Evolutionary conservation across 768 basidiomycete genomes (phyloP).

Genomic region (Xanthoconium stramineum): DNA sequence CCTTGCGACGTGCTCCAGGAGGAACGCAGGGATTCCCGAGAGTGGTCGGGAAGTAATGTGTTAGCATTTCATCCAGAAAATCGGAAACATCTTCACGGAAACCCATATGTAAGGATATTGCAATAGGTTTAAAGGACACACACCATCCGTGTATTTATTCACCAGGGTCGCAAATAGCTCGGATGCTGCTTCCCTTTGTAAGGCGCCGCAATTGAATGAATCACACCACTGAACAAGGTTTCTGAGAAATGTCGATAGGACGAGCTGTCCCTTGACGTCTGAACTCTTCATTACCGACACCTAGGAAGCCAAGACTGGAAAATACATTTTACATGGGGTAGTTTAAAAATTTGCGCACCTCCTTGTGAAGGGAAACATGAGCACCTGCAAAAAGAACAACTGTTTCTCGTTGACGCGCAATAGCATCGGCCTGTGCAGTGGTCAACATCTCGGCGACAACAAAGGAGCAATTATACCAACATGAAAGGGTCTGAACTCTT

Average conservation of each 20-base stretch:
- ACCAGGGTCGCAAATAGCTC: slow-evolving; percentile 64
- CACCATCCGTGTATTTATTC: slow-evolving; percentile 77
- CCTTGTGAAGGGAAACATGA: slow-evolving; percentile 59
- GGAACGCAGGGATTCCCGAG: slow-evolving; percentile 37
- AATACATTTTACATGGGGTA: background rate
- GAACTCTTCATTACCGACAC: slow-evolving; percentile 28
- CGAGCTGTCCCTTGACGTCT: slow-evolving; percentile 40
- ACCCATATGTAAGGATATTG: background rate
- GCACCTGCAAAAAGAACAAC: slow-evolving; percentile 66
- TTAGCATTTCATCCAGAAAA: slow-evolving; percentile 44
- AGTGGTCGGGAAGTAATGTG: slow-evolving; percentile 47
- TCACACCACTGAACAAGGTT: slow-evolving; percentile 61
- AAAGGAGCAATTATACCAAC: slow-evolving; percentile 34
- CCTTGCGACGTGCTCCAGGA: slow-evolving; percentile 42
- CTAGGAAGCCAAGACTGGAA: slow-evolving; percentile 33
- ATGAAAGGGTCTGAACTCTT: slow-evolving; percentile 47
- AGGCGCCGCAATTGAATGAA: slow-evolving; percentile 39
- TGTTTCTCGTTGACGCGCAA: slow-evolving; percentile 53
- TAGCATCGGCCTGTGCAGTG: slow-evolving; percentile 15
- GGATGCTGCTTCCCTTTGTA: slow-evolving; percentile 55
- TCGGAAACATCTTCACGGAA: slow-evolving; percentile 39
- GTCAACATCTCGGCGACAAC: background rate
- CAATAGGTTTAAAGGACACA: slow-evolving; percentile 11
- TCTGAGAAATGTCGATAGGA: slow-evolving; percentile 50
- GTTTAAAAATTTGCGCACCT: slow-evolving; percentile 42